Evolutionary conservation across 2,329 filamentous ascomycete genomes (phyloP).

Genomic region (Ceratocystis cubensis): DNA sequence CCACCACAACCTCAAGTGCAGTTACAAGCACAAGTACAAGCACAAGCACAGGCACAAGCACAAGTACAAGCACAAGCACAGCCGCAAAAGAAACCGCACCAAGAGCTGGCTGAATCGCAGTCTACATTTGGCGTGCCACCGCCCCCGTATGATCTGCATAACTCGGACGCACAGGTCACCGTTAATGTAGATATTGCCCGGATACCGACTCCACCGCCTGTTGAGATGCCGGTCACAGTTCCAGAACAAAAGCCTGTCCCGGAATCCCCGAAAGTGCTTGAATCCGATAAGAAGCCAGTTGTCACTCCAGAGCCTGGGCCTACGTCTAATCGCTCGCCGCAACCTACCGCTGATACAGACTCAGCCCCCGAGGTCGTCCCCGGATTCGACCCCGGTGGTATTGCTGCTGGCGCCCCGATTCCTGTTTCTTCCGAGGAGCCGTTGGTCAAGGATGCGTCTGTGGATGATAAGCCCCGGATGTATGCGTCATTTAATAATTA

Average conservation of each 20-base stretch:
- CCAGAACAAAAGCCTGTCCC: background rate
- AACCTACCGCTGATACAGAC: background rate
- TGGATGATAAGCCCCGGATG: slow-evolving; percentile 11
- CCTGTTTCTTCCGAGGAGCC: slow-evolving; percentile 10
- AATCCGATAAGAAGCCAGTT: background rate
- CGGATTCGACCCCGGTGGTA: background rate
- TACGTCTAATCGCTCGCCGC: background rate
- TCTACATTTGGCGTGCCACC: background rate
- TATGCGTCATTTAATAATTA: slow-evolving; percentile 19
- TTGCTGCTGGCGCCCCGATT: background rate
- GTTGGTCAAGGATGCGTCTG: background rate
- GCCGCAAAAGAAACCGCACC: too few species aligned
- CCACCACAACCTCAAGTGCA: background rate
- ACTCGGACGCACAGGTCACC: background rate
- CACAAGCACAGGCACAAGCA: too few species aligned
- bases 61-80: too few species aligned
- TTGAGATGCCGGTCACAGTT: slow-evolving; percentile 5
- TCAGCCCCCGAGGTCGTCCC: background rate
- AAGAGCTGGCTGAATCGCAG: background rate
- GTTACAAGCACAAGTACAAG: background rate
- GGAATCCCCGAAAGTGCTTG: background rate
- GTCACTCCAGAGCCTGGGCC: background rate
- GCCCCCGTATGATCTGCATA: background rate
- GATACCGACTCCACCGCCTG: background rate
- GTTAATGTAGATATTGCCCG: background rate